Evolutionary conservation across 345 rosid genomes (phyloP), one percentile per base, ranked within the genome.

Genomic region (Dipteronia sinensis): DNA sequence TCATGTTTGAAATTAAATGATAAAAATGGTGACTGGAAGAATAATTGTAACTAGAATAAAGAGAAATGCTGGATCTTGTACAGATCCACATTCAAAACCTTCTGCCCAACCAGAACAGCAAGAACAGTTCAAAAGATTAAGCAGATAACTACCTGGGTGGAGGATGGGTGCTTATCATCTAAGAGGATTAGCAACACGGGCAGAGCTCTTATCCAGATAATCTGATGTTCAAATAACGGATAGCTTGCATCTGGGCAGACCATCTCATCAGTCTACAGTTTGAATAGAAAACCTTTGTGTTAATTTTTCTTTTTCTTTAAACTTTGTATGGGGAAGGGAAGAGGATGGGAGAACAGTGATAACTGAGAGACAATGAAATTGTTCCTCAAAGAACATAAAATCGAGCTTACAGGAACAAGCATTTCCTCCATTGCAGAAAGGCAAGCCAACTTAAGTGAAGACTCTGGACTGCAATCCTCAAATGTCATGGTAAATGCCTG

Each of bases 401-500:
- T 46, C 67, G 51, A 81, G 79, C 97, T 89, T 86, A 96, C 99
- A 80, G 91, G 88, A 77, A 92, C 81, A 72, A 90, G 79, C 90
- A 96, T 76, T 86, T 92, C 88, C 82, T 89, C 88, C 31, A 89
- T 71, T 20, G 71, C 77, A 56, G 90, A 79, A 76, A 94, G 87
- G 84, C 92, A 96, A 40, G 93, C 89, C 73, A 90, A 51, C 73
- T 87, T 94, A 40, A 92, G 84, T 42, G 84, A 44, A 79, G 97
- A 92, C 67, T 83, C 91, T 49, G 91, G 90, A 78, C 83, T 83
- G 82, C 95, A 92, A 70, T 78, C 79, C 80, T 71, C 87, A 82
- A 91, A 94, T 76, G 94, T 79, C 77, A 19, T 62, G 15, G 94
- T 92, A 86, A 96, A 96, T 70, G 97, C 97, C 99, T 94, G 93